phyloP scores from a whole-genome alignment of 768 basidiomycete species.

The Boletus pseudo-olivaceus region DNA sequence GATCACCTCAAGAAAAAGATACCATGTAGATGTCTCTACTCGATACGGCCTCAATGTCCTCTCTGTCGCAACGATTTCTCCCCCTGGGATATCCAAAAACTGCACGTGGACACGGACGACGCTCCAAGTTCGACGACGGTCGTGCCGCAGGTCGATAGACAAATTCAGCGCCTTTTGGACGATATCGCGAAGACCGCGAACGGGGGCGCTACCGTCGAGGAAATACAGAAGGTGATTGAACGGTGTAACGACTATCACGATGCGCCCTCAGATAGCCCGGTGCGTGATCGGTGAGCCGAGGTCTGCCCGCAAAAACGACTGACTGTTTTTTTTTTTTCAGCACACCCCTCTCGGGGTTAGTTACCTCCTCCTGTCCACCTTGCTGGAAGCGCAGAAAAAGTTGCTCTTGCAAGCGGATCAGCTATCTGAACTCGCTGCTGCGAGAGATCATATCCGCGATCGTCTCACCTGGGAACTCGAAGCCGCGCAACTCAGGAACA shows the following conservation, averaged over 20 bases:
- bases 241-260: not conserved
- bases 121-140: not conserved
- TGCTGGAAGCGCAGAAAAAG: constrained; percentile 1
- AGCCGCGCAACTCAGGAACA: not conserved
- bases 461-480: not conserved
- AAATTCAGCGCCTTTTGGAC: not conserved
- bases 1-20: no score
- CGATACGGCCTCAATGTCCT: constrained; percentile 8
- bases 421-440: not conserved
- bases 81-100: not conserved
- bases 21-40: constrained; percentile 6
- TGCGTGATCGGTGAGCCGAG: not conserved
- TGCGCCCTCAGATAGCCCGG: not conserved
- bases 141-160: not conserved
- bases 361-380: not conserved
- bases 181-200: not conserved
- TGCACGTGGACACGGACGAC: not conserved
- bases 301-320: not conserved
- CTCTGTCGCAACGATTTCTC: constrained; percentile 8
- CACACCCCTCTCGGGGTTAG: not conserved
- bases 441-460: not conserved
- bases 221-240: constrained; percentile 3
- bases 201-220: not conserved
- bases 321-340: not conserved
- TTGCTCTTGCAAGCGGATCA: not conserved